Conservation (phyloP, 2,329 filamentous ascomycete species). For the Neofusicoccum sp. region DNA sequence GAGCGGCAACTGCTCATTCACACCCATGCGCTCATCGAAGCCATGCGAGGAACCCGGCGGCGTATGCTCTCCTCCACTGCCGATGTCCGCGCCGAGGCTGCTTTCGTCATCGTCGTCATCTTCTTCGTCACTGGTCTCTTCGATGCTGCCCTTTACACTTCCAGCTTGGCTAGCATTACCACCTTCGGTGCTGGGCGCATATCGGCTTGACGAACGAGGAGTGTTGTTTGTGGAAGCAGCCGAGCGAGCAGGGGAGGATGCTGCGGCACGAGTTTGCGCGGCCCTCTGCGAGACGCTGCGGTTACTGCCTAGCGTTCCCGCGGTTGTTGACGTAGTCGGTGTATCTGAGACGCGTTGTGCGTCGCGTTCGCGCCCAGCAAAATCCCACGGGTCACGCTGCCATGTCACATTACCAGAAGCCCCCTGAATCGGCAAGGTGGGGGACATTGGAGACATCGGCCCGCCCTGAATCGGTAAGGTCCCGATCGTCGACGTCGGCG, state of each 20-base stretch:
- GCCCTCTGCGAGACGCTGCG: constrained; percentile 17
- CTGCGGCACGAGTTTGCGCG: background rate
- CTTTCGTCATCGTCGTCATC: constrained; percentile 15
- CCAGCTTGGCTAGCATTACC: constrained; percentile 4
- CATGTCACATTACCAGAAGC: constrained; percentile 3
- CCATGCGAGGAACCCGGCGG: constrained; percentile 14
- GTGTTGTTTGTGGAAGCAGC: constrained; percentile 12
- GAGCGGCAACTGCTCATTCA: background rate
- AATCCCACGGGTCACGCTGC: constrained; percentile 17
- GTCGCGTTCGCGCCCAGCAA: constrained; percentile 9
- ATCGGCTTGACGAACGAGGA: constrained; percentile 10
- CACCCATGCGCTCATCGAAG: background rate
- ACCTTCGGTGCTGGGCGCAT: constrained; percentile 6
- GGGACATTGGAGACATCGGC: constrained; percentile 13
- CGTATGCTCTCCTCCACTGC: background rate
- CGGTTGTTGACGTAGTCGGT: constrained; percentile 13
- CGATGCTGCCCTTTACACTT: constrained; percentile 18
- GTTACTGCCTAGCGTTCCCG: constrained; percentile 15
- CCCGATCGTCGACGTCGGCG: constrained; percentile 15
- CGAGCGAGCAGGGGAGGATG: constrained; percentile 17
- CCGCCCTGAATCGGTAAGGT: constrained; percentile 15
- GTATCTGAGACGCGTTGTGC: constrained; percentile 14
- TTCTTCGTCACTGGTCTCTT: constrained; percentile 18
- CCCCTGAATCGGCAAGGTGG: constrained; percentile 7
- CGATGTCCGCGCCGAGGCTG: background rate